These are phyloP conservation scores for Aspergillus sojae DNA, from an alignment of 2,329 filamentous ascomycete species.

Conservation along the genomic window DNA sequence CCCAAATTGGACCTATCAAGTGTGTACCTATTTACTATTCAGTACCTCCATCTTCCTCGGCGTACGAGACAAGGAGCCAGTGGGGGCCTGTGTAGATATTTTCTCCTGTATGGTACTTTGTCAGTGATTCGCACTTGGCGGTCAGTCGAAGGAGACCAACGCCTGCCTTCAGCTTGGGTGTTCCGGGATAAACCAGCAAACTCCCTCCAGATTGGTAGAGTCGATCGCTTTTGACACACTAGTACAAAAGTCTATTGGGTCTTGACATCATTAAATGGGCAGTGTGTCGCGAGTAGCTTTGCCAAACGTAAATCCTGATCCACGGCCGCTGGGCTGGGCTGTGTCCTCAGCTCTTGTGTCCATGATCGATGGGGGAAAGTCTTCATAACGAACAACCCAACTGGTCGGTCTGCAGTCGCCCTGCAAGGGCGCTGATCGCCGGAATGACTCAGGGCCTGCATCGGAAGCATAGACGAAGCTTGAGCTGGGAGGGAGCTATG, in stretches of 20 bases:
- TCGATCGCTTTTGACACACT: not conserved
- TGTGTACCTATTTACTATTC: too few relatives aligned
- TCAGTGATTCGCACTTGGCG: too few relatives aligned
- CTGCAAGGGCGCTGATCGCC: slow-evolving; percentile 5
- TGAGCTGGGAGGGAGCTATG: too few relatives aligned
- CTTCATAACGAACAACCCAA: not conserved
- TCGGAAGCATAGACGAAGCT: not conserved
- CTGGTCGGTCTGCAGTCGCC: not conserved
- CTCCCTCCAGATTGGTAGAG: not conserved
- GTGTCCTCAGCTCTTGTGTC: not conserved
- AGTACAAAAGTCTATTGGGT: not conserved
- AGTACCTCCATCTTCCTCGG: too few relatives aligned
- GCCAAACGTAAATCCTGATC: not conserved
- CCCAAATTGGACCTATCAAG: not conserved
- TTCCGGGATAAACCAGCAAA: too few relatives aligned
- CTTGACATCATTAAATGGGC: not conserved
- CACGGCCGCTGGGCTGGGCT: not conserved
- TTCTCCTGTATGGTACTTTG: too few relatives aligned
- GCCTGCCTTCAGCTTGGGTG: too few relatives aligned
- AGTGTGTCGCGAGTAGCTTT: too few relatives aligned
- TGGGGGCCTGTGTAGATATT: too few relatives aligned
- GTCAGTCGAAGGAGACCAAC: too few relatives aligned
- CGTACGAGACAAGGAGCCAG: too few relatives aligned
- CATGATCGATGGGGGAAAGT: not conserved
- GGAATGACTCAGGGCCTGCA: not conserved